Evolutionary conservation across 2,329 filamentous ascomycete genomes (phyloP), one percentile per base, ranked within the genome.

Genomic region (Ustilaginoidea virens): DNA sequence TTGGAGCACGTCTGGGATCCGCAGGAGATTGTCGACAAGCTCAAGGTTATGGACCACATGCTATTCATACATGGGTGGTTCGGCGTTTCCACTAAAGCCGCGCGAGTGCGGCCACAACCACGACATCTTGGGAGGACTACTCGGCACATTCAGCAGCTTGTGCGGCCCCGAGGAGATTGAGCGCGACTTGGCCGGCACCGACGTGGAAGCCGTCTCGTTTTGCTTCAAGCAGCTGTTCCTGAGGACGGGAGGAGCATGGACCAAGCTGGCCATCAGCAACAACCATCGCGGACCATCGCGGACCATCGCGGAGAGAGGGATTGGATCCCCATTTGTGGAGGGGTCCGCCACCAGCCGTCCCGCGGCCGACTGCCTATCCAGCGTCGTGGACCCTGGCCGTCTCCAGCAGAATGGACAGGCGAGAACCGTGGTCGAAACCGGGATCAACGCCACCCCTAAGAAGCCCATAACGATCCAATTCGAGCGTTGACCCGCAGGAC

Each of bases 401-500:
- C 19, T 20, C 7, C 7, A 20, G 19, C 19, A 20, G 19, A 20
- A 20, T 11, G 19, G 19, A 7, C 19, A 20, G 19, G 19, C 19
- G 7, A 20, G 11, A 20, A 20, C 19, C 11, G 7, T 9, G 5
- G 32, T 29, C 1, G 18, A 25, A 13, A 31, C 32, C 3, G 32
- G 32, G 4, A 7, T 34, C 11, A 17, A 15, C 2, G 30, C 25
- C 7, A 29, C 14, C 6, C 30, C 30, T 7, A 20, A 21, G 12
- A 32, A 32, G 30, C 25, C 24, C 19, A 34, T 28, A 20, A 31
- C 27, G 20, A 34, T 34, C 13, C n/a, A n/a, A n/a, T n/a, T n/a
- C n/a, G n/a, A n/a, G n/a, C n/a, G n/a, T n/a, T n/a, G n/a, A n/a
- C n/a, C n/a, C n/a, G n/a, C n/a, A n/a, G n/a, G 25, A 19, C 19